These are phyloP conservation scores for Polytrichum commune DNA, from an alignment of 225 moss, liverwort and hornwort species.

Conservation along the genomic window DNA sequence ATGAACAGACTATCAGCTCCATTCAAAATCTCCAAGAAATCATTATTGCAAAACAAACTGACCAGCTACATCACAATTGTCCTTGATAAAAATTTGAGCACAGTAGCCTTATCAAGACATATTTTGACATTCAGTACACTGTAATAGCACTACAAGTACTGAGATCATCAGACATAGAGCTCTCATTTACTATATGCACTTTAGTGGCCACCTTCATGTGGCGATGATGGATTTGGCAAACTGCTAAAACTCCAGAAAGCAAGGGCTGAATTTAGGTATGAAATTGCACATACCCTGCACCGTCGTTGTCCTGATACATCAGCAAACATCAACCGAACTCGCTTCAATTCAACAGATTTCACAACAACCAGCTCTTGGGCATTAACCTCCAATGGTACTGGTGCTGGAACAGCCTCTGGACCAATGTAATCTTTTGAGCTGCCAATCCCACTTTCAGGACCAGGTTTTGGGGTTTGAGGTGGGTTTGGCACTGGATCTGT, in stretches of 20 bases:
- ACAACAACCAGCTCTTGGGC: slow-evolving; percentile 13
- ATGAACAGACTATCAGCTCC: background rate
- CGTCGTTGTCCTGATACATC: slow-evolving; percentile 74
- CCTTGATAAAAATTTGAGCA: background rate
- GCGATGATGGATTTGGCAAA: no score
- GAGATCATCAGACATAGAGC: no score
- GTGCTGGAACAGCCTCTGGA: background rate
- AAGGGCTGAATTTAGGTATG: slow-evolving; percentile 1
- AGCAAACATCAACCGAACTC: slow-evolving; percentile 53
- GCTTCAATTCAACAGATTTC: slow-evolving; percentile 40
- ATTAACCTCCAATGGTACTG: background rate
- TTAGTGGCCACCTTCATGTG: no score
- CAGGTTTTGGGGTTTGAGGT: slow-evolving; percentile 19
- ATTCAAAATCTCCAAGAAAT: no score
- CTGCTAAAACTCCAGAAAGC: background rate
- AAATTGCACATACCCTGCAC: slow-evolving; percentile 57
- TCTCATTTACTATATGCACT: no score
- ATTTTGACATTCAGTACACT: no score
- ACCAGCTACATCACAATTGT: background rate
- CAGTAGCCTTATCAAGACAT: no score
- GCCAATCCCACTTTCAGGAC: background rate
- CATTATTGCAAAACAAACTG: background rate
- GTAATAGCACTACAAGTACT: no score
- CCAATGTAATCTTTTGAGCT: slow-evolving; percentile 13
- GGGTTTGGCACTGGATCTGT: slow-evolving; percentile 21